These are phyloP conservation scores for Eurotiales sp. DNA, from an alignment of 2,329 filamentous ascomycete species.

Conservation along the genomic window DNA sequence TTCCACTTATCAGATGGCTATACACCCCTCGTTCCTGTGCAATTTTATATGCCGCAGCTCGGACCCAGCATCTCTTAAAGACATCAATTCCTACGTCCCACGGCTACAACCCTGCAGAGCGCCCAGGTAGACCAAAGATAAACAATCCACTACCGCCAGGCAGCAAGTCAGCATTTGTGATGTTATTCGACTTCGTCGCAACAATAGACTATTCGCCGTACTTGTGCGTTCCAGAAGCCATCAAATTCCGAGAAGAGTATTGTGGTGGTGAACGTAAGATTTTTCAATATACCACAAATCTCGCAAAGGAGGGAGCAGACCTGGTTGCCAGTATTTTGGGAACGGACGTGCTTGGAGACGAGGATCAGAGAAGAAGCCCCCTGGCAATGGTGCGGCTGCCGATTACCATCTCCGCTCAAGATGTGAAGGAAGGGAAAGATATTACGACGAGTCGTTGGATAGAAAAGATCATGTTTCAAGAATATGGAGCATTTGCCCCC, in stretches of 20 bases:
- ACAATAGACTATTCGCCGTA: constrained; percentile 71
- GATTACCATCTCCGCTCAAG: constrained; percentile 29
- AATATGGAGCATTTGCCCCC: constrained; percentile 69
- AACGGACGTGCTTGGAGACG: constrained; percentile 64
- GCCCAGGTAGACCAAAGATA: neutral
- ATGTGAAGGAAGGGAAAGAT: constrained; percentile 51
- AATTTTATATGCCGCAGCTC: constrained; percentile 70
- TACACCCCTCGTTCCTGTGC: constrained; percentile 77
- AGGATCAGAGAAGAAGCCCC: constrained; percentile 57
- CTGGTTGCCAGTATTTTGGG: constrained; percentile 60
- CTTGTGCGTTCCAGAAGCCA: constrained; percentile 67
- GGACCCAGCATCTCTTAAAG: constrained; percentile 72
- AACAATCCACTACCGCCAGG: constrained; percentile 37
- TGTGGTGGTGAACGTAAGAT: constrained; percentile 73
- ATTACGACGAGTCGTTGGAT: constrained; percentile 56
- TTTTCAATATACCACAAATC: constrained; percentile 55
- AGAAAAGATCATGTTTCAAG: constrained; percentile 47
- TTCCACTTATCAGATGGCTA: constrained; percentile 60
- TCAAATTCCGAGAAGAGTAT: constrained; percentile 64
- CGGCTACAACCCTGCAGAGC: constrained; percentile 54
- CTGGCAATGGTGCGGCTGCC: constrained; percentile 74
- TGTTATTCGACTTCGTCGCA: constrained; percentile 71
- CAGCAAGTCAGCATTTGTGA: constrained; percentile 58
- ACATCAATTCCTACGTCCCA: constrained; percentile 77
- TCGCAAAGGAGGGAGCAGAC: constrained; percentile 63